phyloP scores from a whole-genome alignment of 1,284 basidiomycete genomes.

The Ceratobasidium sp. region DNA sequence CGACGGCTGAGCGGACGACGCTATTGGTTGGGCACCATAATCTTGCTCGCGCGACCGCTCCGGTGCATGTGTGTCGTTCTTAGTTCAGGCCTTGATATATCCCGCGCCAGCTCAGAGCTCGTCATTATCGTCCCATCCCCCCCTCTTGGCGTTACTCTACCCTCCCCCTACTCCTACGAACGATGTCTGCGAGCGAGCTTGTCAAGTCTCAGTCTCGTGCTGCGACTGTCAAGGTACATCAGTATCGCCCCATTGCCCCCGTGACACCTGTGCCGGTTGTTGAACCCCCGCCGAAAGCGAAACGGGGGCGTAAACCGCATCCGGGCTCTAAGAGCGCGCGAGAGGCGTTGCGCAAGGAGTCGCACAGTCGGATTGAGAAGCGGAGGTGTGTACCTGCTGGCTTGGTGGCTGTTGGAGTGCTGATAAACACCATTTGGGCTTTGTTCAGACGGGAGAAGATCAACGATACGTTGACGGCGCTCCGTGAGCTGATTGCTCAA shows the following conservation, averaged over 20 bases:
- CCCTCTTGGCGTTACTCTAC: background rate
- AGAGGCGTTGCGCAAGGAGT: slow-evolving; percentile 52
- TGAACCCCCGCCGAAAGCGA: slow-evolving; percentile 41
- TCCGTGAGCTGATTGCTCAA: slow-evolving; percentile 50
- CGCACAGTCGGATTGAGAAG: slow-evolving; percentile 55
- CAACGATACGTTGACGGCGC: slow-evolving; percentile 52
- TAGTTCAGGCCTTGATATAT: slow-evolving; percentile 5
- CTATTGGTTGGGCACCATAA: slow-evolving; percentile 14
- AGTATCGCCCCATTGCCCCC: slow-evolving; percentile 38
- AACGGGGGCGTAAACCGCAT: slow-evolving; percentile 48
- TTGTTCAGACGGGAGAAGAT: slow-evolving; percentile 53
- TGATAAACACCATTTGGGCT: slow-evolving; percentile 4
- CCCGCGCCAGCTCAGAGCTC: background rate
- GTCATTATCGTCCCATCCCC: too few relatives aligned
- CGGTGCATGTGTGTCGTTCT: slow-evolving; percentile 35
- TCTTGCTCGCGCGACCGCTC: slow-evolving; percentile 45
- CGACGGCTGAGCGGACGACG: slow-evolving; percentile 20
- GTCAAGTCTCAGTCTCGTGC: slow-evolving; percentile 36
- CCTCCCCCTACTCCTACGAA: background rate
- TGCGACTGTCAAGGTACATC: background rate
- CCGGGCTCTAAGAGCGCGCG: slow-evolving; percentile 48
- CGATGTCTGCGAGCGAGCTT: slow-evolving; percentile 44
- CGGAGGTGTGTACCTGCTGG: slow-evolving; percentile 36
- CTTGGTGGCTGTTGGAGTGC: background rate
- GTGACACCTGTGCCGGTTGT: slow-evolving; percentile 30